Base-by-base conservation (phyloP, 257 asterid species). In the Orobanche coerulescens region DNA sequence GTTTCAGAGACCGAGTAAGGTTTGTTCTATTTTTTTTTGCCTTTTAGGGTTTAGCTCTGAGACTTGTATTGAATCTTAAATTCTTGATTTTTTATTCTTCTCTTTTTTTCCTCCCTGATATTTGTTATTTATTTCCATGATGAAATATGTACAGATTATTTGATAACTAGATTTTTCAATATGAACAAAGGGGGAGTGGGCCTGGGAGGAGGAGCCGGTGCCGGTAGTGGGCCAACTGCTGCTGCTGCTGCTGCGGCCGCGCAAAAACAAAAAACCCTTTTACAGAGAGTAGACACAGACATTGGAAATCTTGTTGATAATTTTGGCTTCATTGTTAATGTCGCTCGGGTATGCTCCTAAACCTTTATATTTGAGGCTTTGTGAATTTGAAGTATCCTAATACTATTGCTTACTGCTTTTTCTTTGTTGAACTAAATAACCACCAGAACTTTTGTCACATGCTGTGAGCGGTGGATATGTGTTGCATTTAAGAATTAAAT, bases 111-210 rank as follows among this genome's bases (percentile, higher is more conserved):
- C 6, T 33, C 6, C 10, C 39, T 33, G 39, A 33, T 33, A 3
- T 28, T 0, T 24, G 9, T 5, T 0, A 11, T 25, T 14, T 33
- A 33, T 25, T 34, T 12, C 18, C 8, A 14, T 22, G 28, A 26
- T 19, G 19, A 16, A 53, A 15, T 64, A 12, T 64, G 16, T 33
- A 11, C 20, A 70, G 43, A 46, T 34, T 53, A 18, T 25, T 28
- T 26, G 31, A 2, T 56, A 23, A 47, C 54, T 14, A 28, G 31
- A 1, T 26, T 16, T 15, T 14, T 23, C 23, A 59, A 31, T 48
- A 90, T 87, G 96, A 90, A 85, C 69, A 90, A 86, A 75, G 95
- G 82, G 65, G 86, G 88, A n/a, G 77, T 10, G 19, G 82, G 81
- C 46, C 13, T 65, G 71, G 80, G 78, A 48, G 79, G 80, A 36